These are phyloP conservation scores for Ophiostoma pallidulum DNA, from an alignment of 2,329 filamentous ascomycete genomes.

Conservation along the genomic window DNA sequence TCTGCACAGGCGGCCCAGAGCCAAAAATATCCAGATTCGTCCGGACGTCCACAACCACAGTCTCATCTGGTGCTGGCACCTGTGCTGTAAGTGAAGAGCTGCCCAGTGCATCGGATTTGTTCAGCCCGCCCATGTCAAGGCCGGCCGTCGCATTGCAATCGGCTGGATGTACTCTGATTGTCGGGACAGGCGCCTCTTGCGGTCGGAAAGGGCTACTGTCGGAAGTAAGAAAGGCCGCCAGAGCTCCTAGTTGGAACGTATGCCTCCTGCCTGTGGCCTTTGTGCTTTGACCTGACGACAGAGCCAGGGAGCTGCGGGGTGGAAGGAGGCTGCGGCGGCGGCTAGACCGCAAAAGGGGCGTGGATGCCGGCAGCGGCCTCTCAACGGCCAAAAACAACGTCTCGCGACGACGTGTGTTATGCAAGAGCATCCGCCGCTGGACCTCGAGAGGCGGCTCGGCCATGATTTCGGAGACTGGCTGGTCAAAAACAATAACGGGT, in stretches of 20 bases:
- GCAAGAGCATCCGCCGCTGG: slow-evolving; percentile 22
- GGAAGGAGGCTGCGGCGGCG: slow-evolving; percentile 22
- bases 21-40: slow-evolving; percentile 28
- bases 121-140: neutral
- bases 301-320: neutral
- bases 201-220: neutral
- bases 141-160: neutral
- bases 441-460: slow-evolving; percentile 22
- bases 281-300: neutral
- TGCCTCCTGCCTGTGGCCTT: slow-evolving; percentile 1
- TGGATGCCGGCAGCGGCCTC: slow-evolving; percentile 9
- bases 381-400: slow-evolving; percentile 11
- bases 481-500: slow-evolving; percentile 22
- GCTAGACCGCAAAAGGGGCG: neutral
- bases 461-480: slow-evolving; percentile 16
- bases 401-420: slow-evolving; percentile 22
- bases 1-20: slow-evolving; percentile 9
- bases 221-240: neutral
- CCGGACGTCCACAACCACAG: slow-evolving; percentile 24
- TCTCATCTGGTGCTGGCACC: slow-evolving; percentile 1
- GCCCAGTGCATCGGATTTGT: neutral
- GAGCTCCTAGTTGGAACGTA: slow-evolving; percentile 8
- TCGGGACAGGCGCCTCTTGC: too few relatives aligned
- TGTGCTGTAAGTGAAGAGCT: too few relatives aligned
- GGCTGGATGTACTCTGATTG: too few relatives aligned